Evolutionary conservation across 805 yeast genomes (phyloP), one percentile per base, ranked within the genome.

Genomic region (Zygosaccharomyces lentus): DNA sequence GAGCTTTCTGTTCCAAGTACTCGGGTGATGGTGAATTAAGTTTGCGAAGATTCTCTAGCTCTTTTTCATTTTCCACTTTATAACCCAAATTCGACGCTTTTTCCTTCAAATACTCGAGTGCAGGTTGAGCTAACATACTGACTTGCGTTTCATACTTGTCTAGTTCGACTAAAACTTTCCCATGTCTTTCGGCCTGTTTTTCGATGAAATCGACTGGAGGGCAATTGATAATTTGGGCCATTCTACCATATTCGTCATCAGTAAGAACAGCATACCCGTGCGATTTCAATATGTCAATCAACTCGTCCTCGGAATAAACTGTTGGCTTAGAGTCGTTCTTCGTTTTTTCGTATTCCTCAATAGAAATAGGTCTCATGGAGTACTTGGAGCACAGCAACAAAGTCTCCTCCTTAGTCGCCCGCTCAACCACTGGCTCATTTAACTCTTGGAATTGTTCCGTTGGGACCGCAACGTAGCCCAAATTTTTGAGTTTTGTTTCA

Each of bases 61-160:
- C 50, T 9, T 24, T 37, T 39, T 35, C 48, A 39, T 43, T 47
- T 21, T 49, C 41, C 26, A 53, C 47, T 1, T 43, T 49, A 25
- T 38, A 41, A 6, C 61, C 66, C n/a, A 53, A 46, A 8, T 32
- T 37, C 4, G 50, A 53, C 2, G 75, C 71, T 41, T 62, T 64
- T 24, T 64, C 65, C 29, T 58, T 58, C 16, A 76, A 49, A 34
- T 61, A 66, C 0, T 64, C 68, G 5, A 59, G 30, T 1, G 61
- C 40, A 9, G 75, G 74, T 16, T 29, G 37, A 5, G 41, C 47
- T 6, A 46, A 12, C 6, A 36, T 31, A 3, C 29, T 13, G 7
- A 38, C 12, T 9, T 30, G 19, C 15, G 30, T 23, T 9, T 39
- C 34, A 13, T 39, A 32, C 23, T 38, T 40, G 17, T 39, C 27